Evolutionary conservation across 805 yeast genomes (phyloP).

Genomic region (Cyberlindnera euphorbiiphila): DNA sequence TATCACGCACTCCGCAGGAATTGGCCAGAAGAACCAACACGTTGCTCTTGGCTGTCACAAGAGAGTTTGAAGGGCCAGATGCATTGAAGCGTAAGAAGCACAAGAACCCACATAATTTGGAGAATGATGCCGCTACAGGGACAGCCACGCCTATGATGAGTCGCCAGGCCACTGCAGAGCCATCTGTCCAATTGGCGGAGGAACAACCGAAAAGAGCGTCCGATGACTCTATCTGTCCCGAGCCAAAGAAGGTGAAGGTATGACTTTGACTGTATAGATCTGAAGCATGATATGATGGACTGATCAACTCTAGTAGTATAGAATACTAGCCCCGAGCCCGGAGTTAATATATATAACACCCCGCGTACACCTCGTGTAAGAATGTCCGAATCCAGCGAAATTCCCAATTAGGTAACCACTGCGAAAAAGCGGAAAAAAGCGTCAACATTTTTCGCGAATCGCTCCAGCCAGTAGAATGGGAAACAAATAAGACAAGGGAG

Average conservation of each 20-base stretch:
- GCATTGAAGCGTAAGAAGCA: conserved; percentile 45
- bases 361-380: too few relatives aligned
- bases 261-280: too few relatives aligned
- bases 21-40: conserved; percentile 67
- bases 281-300: too few relatives aligned
- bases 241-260: conserved; percentile 15
- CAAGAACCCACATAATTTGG: neutral
- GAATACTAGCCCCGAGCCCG: too few relatives aligned
- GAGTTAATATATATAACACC: too few relatives aligned
- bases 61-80: conserved; percentile 64
- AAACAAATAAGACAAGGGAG: neutral
- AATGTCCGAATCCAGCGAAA: too few relatives aligned
- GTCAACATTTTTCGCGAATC: too few relatives aligned
- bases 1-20: conserved; percentile 69
- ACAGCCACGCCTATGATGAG: conserved; percentile 23
- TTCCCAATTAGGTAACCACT: conserved; percentile 1
- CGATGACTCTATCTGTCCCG: conserved; percentile 11
- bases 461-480: conserved; percentile 7
- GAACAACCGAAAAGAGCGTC: neutral
- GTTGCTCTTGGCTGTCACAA: conserved; percentile 59
- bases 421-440: too few relatives aligned
- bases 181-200: conserved; percentile 4
- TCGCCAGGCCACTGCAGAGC: conserved; percentile 33
- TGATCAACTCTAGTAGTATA: too few relatives aligned
- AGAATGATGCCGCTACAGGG: conserved; percentile 2